Conservation (phyloP, 2,329 filamentous ascomycete species). For the Cadophora sp. region DNA sequence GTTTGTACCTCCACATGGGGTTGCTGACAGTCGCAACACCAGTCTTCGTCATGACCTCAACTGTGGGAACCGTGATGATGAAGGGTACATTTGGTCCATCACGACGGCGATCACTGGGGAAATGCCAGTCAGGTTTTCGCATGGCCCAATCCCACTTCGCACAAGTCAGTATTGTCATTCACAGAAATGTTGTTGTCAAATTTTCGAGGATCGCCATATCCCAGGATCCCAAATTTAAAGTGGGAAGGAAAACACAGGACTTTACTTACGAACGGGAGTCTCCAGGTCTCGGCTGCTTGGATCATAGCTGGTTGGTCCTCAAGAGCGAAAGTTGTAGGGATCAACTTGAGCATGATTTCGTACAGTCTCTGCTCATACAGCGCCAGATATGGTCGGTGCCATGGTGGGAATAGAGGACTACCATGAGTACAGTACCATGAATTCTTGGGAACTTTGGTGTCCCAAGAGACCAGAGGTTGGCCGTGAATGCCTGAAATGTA, state of each 20-base stretch:
- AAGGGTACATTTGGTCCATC: slow-evolving; percentile 28
- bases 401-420: slow-evolving; percentile 56
- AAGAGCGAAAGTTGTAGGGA: slow-evolving; percentile 26
- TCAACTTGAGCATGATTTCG: slow-evolving; percentile 30
- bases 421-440: slow-evolving; percentile 79
- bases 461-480: slow-evolving; percentile 28
- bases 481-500: slow-evolving; percentile 27
- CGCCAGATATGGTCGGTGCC: slow-evolving; percentile 61
- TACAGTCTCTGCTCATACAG: slow-evolving; percentile 57
- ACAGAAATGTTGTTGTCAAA: not conserved
- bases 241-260: not conserved
- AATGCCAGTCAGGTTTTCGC: slow-evolving; percentile 37
- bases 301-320: slow-evolving; percentile 28
- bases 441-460: slow-evolving; percentile 18
- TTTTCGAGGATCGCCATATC: too few species aligned
- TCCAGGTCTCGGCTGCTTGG: slow-evolving; percentile 46
- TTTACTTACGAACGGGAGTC: slow-evolving; percentile 48
- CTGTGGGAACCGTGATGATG: slow-evolving; percentile 23
- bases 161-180: not conserved
- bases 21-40: slow-evolving; percentile 25
- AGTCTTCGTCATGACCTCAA: slow-evolving; percentile 31
- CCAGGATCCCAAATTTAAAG: too few species aligned
- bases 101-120: slow-evolving; percentile 19
- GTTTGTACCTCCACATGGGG: slow-evolving; percentile 29
- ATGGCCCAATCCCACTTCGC: slow-evolving; percentile 51